Conservation (phyloP, 2,329 filamentous ascomycete species). For the Ceratocystis albifundus region DNA sequence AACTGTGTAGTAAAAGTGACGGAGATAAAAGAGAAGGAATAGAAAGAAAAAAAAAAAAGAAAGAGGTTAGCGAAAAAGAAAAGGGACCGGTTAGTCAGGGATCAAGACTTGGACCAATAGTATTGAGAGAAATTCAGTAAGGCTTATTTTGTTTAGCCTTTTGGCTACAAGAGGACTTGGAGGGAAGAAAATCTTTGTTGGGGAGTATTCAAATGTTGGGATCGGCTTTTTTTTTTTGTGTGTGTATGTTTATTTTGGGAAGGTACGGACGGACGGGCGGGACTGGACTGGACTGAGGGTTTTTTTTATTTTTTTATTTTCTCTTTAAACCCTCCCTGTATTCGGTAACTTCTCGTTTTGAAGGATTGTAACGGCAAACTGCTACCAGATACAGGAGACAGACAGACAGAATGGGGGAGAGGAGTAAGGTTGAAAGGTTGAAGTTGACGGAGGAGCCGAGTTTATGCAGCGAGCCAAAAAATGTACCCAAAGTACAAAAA, state of each 20-base stretch:
- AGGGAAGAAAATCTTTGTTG: too few species aligned
- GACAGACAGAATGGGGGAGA: background rate
- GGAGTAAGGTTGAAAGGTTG: background rate
- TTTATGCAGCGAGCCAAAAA: background rate
- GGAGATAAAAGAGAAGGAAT: background rate
- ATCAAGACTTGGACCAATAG: background rate
- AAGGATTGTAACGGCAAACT: background rate
- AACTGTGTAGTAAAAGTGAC: too few species aligned
- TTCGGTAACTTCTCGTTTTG: background rate
- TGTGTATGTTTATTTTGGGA: too few species aligned
- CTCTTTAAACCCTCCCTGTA: too few species aligned
- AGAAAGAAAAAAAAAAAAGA: background rate
- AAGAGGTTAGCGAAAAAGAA: background rate
- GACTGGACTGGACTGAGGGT: too few species aligned
- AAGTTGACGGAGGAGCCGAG: background rate
- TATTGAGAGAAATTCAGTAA: too few species aligned
- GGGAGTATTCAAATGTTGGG: too few species aligned
- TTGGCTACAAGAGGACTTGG: too few species aligned
- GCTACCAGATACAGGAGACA: background rate
- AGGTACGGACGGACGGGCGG: too few species aligned
- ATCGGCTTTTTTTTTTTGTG: too few species aligned
- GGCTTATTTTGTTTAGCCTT: too few species aligned
- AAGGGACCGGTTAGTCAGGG: background rate
- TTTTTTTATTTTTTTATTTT: too few species aligned
- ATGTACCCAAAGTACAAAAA: background rate